Evolutionary conservation across 179 eudicot genomes (phyloP), one percentile per base, ranked within the genome.

Genomic region (Beta lomatogona): DNA sequence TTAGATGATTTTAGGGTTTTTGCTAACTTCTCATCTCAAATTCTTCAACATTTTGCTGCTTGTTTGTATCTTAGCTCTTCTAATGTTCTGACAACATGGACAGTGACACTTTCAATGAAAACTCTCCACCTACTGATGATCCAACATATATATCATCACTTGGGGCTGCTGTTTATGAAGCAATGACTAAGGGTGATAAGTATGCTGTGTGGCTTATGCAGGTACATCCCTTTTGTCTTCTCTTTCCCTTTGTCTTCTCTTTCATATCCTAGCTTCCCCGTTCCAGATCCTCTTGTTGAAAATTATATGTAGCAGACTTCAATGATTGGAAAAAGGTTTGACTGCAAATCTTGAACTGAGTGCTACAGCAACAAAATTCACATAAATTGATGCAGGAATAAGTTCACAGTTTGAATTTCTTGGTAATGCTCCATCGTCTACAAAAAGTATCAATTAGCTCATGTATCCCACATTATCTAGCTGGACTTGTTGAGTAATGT

Each of bases 151-250:
- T 97, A 83, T 92, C 97, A 21, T 89, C 93, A 79, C 97, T 97
- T 84, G 99, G 99, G 86, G 92, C 97, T 79, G 93, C 98, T 75
- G 95, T 97, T 60, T 97, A 90, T 82, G 86, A 90, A 86, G 99
- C 99, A 66, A 97, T 97, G 99, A 81, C 91, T 31, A 87, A 85
- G 86, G 99, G 91, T 78, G 93, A 97, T 86, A 86, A 87, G 67
- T 81, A 94, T 86, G 99, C 99, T 46, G 94, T 97, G 79, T 97
- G 99, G 99, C 92, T 97, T 75, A 97, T 97, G 98, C 99, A 97
- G 87, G 99, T 93, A 90, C 79, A 88, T 81, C 85, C 57, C 54
- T 55, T 69, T 52, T n/a, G n/a, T n/a, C n/a, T n/a, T n/a, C n/a
- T n/a, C n/a, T n/a, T n/a, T n/a, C n/a, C n/a, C n/a, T n/a, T n/a